Evolutionary conservation across 768 basidiomycete species (phyloP).

Genomic region (Kwoniella mangroviensis): DNA sequence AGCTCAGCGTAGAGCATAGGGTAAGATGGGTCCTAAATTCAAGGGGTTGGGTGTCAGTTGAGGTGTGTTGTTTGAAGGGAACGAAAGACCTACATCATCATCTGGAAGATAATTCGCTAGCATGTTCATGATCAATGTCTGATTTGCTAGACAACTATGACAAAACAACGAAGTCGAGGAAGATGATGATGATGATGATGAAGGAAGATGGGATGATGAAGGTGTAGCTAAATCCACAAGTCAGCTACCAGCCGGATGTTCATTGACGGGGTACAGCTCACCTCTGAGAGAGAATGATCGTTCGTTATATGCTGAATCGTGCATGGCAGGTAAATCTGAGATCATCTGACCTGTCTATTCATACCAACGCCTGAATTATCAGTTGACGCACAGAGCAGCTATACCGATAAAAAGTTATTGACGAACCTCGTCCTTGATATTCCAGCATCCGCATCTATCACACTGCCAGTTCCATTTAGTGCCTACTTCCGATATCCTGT

Average conservation of each 20-base stretch:
- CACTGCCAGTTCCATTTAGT: slow-evolving; percentile 52
- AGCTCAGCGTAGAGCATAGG: slow-evolving; percentile 67
- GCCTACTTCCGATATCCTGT: slow-evolving; percentile 33
- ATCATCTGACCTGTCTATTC: slow-evolving; percentile 70
- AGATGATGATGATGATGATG: slow-evolving; percentile 18
- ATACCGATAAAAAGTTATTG: too few species aligned
- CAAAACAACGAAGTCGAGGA: slow-evolving; percentile 65
- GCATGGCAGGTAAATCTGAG: slow-evolving; percentile 87
- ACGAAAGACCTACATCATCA: slow-evolving; percentile 66
- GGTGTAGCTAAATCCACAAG: slow-evolving; percentile 32
- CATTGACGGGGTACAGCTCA: slow-evolving; percentile 16
- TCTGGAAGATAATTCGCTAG: slow-evolving; percentile 86
- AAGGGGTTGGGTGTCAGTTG: too few species aligned
- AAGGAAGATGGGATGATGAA: slow-evolving; percentile 44
- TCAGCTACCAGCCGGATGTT: background rate
- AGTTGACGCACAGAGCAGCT: background rate
- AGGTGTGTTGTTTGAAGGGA: too few species aligned
- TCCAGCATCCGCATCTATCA: slow-evolving; percentile 49
- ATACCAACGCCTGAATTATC: slow-evolving; percentile 5
- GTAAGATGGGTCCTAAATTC: slow-evolving; percentile 73
- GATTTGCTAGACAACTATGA: slow-evolving; percentile 88
- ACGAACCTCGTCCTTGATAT: slow-evolving; percentile 36
- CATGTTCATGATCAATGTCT: slow-evolving; percentile 81
- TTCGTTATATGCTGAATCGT: slow-evolving; percentile 70
- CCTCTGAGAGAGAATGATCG: slow-evolving; percentile 46